Conservation (phyloP, 208 protist genomes). For the Leishmania major region DNA sequence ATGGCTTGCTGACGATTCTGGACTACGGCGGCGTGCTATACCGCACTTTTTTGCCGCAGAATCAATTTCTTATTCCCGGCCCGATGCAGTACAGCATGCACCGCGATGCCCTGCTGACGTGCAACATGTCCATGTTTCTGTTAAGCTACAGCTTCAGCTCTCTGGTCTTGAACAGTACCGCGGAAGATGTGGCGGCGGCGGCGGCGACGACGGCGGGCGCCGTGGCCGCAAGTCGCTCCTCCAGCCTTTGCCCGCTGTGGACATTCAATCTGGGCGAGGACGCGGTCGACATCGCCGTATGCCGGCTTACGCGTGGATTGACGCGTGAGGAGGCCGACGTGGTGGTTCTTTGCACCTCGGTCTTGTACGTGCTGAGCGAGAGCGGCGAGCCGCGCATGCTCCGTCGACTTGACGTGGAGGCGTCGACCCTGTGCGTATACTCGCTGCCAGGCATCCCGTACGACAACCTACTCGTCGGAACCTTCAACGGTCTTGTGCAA, state of each 20-base stretch:
- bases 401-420: constrained; percentile 80
- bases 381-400: constrained; percentile 50
- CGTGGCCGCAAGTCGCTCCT: constrained; percentile 1
- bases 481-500: constrained; percentile 62
- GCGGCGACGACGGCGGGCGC: neutral
- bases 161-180: constrained; percentile 43
- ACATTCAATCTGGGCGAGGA: constrained; percentile 89
- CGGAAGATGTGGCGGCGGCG: constrained; percentile 10
- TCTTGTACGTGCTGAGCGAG: constrained; percentile 70
- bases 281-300: constrained; percentile 74
- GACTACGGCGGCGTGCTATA: constrained; percentile 87
- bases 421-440: constrained; percentile 63
- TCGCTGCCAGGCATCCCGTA: constrained; percentile 39
- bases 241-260: constrained; percentile 50
- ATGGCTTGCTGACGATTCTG: constrained; percentile 85
- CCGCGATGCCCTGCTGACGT: constrained; percentile 73
- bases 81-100: constrained; percentile 61
- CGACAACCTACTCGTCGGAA: constrained; percentile 89
- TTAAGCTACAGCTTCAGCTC: constrained; percentile 80
- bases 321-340: constrained; percentile 61
- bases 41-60: constrained; percentile 64
- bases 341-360: constrained; percentile 78
- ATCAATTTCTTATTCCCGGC: constrained; percentile 83
- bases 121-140: constrained; percentile 81
- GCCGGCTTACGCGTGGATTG: constrained; percentile 50